These are phyloP conservation scores for Penicillium malachiteum DNA, from an alignment of 495 filamentous ascomycete genomes.

Conservation along the genomic window DNA sequence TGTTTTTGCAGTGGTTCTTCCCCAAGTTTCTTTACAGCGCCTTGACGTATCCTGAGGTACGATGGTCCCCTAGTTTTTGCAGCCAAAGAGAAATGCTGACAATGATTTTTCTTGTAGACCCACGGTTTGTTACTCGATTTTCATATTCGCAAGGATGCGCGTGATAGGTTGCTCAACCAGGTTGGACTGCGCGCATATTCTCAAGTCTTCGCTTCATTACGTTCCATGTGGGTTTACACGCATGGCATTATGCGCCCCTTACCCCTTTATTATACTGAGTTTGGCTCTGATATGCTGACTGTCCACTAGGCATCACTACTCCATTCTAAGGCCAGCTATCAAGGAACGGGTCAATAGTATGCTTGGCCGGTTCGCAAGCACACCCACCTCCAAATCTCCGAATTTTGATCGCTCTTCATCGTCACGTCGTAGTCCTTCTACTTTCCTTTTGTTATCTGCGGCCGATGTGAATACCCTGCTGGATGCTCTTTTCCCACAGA, in stretches of 20 bases:
- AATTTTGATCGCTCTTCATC: not conserved
- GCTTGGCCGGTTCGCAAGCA: conserved; percentile 57
- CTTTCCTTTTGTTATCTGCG: conserved; percentile 42
- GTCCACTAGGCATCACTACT: conserved; percentile 36
- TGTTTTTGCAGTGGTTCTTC: conserved; percentile 91
- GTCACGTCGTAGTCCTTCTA: conserved; percentile 23
- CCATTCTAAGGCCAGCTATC: conserved; percentile 53
- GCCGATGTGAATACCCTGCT: conserved; percentile 40
- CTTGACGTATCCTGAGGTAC: conserved; percentile 85
- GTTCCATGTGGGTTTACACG: conserved; percentile 43
- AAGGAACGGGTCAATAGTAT: conserved; percentile 76
- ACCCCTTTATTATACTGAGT: not conserved
- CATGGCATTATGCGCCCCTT: not conserved
- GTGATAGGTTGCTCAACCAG: conserved; percentile 83
- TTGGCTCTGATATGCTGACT: not conserved
- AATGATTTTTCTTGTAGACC: conserved; percentile 44
- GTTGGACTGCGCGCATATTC: conserved; percentile 76
- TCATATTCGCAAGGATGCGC: conserved; percentile 85
- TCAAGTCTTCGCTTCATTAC: conserved; percentile 56
- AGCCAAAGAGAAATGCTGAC: conserved; percentile 8
- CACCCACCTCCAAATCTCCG: conserved; percentile 2
- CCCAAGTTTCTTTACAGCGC: conserved; percentile 80
- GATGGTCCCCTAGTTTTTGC: conserved; percentile 13
- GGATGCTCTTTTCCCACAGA: conserved; percentile 42
- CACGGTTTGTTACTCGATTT: conserved; percentile 87